A percentile compares a stretch with the other conserved stretches of the same genome.
Evolutionary conservation across 1,139 yeast species (phyloP).

Genomic region (Blastobotrys arbuscula): DNA sequence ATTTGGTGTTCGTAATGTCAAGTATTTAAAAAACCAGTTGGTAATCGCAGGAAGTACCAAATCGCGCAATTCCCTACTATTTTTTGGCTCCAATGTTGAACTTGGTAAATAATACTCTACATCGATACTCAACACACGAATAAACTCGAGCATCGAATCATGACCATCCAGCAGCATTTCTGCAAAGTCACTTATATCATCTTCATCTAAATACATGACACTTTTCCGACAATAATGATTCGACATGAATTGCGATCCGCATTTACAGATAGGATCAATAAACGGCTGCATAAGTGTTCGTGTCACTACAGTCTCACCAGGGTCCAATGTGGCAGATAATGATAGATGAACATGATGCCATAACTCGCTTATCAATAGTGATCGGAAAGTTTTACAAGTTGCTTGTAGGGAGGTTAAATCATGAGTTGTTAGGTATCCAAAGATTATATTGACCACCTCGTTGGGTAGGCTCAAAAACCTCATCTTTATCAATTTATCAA

Average conservation of each 20-base stretch:
- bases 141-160: not conserved
- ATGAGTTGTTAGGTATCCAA: not conserved
- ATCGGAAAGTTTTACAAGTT: not conserved
- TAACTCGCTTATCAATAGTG: not conserved
- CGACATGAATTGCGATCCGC: not conserved
- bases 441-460: not conserved
- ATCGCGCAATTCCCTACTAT: not conserved
- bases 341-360: constrained; percentile 2
- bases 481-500: too few species aligned
- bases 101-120: constrained; percentile 1
- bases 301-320: not conserved
- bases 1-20: not conserved
- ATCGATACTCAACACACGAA: constrained; percentile 2
- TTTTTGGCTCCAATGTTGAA: not conserved
- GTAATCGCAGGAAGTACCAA: not conserved
- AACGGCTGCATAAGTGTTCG: not conserved
- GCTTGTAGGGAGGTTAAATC: constrained; percentile 2
- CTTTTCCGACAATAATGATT: not conserved
- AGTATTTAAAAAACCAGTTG: constrained; percentile 6
- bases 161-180: not conserved
- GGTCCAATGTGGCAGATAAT: not conserved
- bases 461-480: not conserved
- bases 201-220: not conserved
- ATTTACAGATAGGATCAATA: not conserved
- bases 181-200: not conserved